Percentiles rank a stretch among this genome's conserved stretches.
These are phyloP conservation scores for Taiwanofungus camphoratus DNA, from an alignment of 1,284 basidiomycete genomes.

Conservation along the genomic window DNA sequence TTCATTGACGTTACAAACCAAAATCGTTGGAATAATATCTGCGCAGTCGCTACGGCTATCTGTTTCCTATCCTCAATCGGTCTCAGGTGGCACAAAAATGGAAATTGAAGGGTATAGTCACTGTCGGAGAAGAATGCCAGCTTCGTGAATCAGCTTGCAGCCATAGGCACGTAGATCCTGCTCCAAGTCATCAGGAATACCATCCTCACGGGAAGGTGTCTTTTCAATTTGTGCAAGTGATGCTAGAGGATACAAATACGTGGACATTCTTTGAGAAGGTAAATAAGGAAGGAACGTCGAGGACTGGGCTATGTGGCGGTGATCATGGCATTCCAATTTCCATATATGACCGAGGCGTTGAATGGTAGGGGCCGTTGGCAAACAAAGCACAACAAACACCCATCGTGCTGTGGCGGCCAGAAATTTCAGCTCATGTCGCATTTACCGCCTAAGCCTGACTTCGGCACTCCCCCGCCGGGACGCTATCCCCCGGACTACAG, in stretches of 20 bases:
- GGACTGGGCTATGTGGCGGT: not conserved
- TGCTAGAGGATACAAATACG: slow-evolving; percentile 79
- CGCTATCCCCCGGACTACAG: slow-evolving; percentile 22
- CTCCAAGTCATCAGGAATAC: slow-evolving; percentile 76
- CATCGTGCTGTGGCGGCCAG: not conserved
- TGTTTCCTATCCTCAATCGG: slow-evolving; percentile 66
- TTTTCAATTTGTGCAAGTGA: slow-evolving; percentile 71
- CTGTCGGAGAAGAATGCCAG: slow-evolving; percentile 86
- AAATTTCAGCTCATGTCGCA: slow-evolving; percentile 18
- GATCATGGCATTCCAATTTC: not conserved
- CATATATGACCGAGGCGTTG: not conserved
- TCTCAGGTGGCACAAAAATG: slow-evolving; percentile 6
- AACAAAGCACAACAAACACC: slow-evolving; percentile 17
- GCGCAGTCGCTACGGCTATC: slow-evolving; percentile 92
- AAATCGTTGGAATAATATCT: slow-evolving; percentile 95
- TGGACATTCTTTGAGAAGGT: slow-evolving; percentile 39
- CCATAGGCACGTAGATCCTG: slow-evolving; percentile 83
- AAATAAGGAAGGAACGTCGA: not conserved
- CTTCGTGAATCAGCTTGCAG: slow-evolving; percentile 92
- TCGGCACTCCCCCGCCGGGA: slow-evolving; percentile 20
- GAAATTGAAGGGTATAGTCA: slow-evolving; percentile 34
- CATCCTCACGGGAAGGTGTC: slow-evolving; percentile 81
- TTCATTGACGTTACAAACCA: slow-evolving; percentile 95
- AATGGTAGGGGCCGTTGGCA: slow-evolving; percentile 7
- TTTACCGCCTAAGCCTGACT: slow-evolving; percentile 31